Evolutionary conservation across 73 alveolate species (phyloP).

Genomic region (Uronychia setigera): DNA sequence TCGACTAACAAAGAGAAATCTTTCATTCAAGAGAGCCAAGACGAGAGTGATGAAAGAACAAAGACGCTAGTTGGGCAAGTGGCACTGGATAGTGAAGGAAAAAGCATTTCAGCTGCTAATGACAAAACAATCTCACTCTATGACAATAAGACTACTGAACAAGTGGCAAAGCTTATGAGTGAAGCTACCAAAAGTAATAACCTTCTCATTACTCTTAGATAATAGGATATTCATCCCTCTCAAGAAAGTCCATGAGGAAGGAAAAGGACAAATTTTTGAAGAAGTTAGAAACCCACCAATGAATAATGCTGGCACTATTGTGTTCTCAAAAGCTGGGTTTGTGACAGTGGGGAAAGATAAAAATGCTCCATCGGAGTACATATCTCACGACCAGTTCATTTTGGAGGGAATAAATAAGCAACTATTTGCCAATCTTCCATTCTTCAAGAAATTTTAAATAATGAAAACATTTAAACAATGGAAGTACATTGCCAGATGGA

Average conservation of each 20-base stretch:
- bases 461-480: conserved; percentile 60
- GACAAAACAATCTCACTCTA: not conserved
- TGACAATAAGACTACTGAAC: conserved; percentile 49
- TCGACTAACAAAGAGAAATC: not conserved
- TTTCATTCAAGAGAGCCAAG: not conserved
- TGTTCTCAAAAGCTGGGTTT: conserved; percentile 63
- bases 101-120: not conserved
- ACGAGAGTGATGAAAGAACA: not conserved
- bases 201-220: conserved; percentile 13
- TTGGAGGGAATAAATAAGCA: conserved; percentile 44
- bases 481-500: conserved; percentile 58
- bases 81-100: not conserved
- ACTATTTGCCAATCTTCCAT: conserved; percentile 44
- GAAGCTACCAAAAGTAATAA: conserved; percentile 52
- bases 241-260: conserved; percentile 36
- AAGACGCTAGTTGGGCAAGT: not conserved
- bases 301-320: conserved; percentile 57
- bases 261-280: conserved; percentile 24
- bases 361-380: conserved; percentile 59
- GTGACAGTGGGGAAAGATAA: conserved; percentile 60
- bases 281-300: conserved; percentile 55
- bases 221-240: conserved; percentile 59
- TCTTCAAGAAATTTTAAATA: conserved; percentile 51
- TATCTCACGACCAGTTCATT: conserved; percentile 64
- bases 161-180: conserved; percentile 37